Evolutionary conservation across 108 stramenopile genomes (phyloP), one percentile per base, ranked within the genome.

Genomic region (Ochromonas danica): DNA sequence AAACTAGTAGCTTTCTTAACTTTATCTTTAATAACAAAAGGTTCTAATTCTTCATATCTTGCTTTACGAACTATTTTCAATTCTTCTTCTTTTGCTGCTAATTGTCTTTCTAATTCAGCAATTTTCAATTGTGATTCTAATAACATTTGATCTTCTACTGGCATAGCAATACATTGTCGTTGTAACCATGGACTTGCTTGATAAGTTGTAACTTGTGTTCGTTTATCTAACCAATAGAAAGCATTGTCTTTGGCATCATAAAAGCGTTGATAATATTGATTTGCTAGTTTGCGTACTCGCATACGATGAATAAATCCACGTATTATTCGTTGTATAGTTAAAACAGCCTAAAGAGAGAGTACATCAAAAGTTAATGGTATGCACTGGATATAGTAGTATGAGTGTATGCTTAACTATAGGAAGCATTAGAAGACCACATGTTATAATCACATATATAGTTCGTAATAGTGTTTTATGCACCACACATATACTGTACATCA

Each of bases 21-120:
- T 60, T 75, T 75, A 25, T 75, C 72, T 42, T 42, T 6, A 42
- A 75, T 27, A 10, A 75, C 72, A 35, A 41, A 38, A 42, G 51
- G 45, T 60, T 75, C 72, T 57, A 75, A 60, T 27, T 75, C 72
- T 60, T 75, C 72, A 41, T 30, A 75, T 28, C 72, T 38, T 60
- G 6, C 10, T 41, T 31, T 38, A 35, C 51, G 14, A 28, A 75
- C 72, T 57, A 35, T 41, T 60, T 75, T 75, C 45, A 75, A 57
- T 75, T 75, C 72, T 60, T 75, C 14, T 36, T 75, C 72, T 42
- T 75, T 75, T 41, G 3, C 72, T 27, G 14, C 30, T 27, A 75
- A 36, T 60, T 30, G 10, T 41, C 38, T 42, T 41, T 75, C 72
- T 27, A 75, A 60, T 41, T 75, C 72, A 10, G 36, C 41, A 31